phyloP scores from a whole-genome alignment of 2,329 filamentous ascomycete genomes.

The Thermothelomyces thermophilus region DNA sequence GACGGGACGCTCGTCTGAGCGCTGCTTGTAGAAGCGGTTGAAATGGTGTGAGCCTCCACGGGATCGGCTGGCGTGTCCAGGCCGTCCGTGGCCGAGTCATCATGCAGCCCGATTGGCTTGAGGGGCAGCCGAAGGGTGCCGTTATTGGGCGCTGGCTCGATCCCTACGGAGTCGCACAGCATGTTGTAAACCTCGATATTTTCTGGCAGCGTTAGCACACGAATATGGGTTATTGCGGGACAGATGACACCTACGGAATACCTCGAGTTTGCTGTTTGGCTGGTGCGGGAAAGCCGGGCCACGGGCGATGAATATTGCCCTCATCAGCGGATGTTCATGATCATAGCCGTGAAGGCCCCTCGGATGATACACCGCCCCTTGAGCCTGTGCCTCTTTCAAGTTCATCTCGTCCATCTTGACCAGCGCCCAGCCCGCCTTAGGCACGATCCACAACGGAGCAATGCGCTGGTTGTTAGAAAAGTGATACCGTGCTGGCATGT shows the following conservation, averaged over 20 bases:
- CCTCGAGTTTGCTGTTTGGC: slow-evolving; percentile 69
- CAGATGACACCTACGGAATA: slow-evolving; percentile 71
- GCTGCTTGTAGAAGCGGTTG: slow-evolving; percentile 17
- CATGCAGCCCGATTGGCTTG: slow-evolving; percentile 56
- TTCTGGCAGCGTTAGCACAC: slow-evolving; percentile 48
- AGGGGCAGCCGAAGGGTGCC: slow-evolving; percentile 74
- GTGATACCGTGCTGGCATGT: slow-evolving; percentile 91
- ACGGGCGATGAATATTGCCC: slow-evolving; percentile 87
- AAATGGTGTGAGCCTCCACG: slow-evolving; percentile 27
- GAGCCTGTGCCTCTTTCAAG: slow-evolving; percentile 57
- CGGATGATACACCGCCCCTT: slow-evolving; percentile 66
- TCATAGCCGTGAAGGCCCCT: slow-evolving; percentile 91
- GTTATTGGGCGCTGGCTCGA: slow-evolving; percentile 73
- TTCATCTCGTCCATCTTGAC: slow-evolving; percentile 75
- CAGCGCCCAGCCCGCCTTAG: slow-evolving; percentile 87
- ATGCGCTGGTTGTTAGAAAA: slow-evolving; percentile 85
- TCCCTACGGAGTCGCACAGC: slow-evolving; percentile 76
- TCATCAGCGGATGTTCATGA: slow-evolving; percentile 89
- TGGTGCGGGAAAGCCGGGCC: slow-evolving; percentile 87
- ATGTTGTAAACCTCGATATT: slow-evolving; percentile 96
- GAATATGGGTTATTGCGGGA: no score
- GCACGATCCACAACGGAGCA: slow-evolving; percentile 89
- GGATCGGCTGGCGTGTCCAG: slow-evolving; percentile 51
- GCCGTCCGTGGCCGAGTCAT: slow-evolving; percentile 39
- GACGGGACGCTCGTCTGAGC: slow-evolving; percentile 9